These are phyloP conservation scores for Cryomyces minteri DNA, from an alignment of 495 filamentous ascomycete species.

Conservation along the genomic window DNA sequence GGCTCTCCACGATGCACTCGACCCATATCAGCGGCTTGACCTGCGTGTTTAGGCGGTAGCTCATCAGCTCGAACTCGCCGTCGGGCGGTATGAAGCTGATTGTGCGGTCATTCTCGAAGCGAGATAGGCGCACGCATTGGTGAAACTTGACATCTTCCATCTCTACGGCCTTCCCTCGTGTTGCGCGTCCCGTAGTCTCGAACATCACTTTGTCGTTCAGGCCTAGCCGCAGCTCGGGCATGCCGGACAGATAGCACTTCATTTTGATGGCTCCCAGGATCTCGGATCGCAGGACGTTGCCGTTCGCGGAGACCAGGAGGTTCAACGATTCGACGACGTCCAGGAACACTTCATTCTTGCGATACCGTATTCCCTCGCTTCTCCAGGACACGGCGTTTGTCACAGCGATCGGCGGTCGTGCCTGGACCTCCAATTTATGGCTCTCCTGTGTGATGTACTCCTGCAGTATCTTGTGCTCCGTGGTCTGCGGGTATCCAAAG, in stretches of 20 bases:
- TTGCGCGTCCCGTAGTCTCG: slow-evolving; percentile 88
- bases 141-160: slow-evolving; percentile 99
- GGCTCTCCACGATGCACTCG: slow-evolving; percentile 89
- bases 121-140: slow-evolving; percentile 86
- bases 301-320: slow-evolving; percentile 82
- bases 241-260: slow-evolving; percentile 98
- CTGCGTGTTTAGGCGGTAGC: slow-evolving; percentile 95
- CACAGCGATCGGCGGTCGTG: slow-evolving; percentile 96
- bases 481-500: slow-evolving; percentile 98
- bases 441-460: slow-evolving; percentile 98
- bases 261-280: slow-evolving; percentile 97
- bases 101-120: slow-evolving; percentile 97
- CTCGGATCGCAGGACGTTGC: slow-evolving; percentile 91
- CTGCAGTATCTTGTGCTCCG: slow-evolving; percentile 96
- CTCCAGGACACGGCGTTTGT: slow-evolving; percentile 98
- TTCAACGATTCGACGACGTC: slow-evolving; percentile 97
- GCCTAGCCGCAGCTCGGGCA: slow-evolving; percentile 90
- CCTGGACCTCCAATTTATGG: slow-evolving; percentile 95
- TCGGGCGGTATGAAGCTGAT: slow-evolving; percentile 99
- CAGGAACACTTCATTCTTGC: slow-evolving; percentile 98
- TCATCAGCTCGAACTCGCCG: slow-evolving; percentile 98
- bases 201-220: slow-evolving; percentile 99
- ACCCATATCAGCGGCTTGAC: slow-evolving; percentile 99
- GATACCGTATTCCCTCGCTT: slow-evolving; percentile 93
- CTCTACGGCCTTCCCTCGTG: slow-evolving; percentile 91